Evolutionary conservation across 2,329 filamentous ascomycete genomes (phyloP), one percentile per base, ranked within the genome.

Genomic region (Tympanopsis confertula): DNA sequence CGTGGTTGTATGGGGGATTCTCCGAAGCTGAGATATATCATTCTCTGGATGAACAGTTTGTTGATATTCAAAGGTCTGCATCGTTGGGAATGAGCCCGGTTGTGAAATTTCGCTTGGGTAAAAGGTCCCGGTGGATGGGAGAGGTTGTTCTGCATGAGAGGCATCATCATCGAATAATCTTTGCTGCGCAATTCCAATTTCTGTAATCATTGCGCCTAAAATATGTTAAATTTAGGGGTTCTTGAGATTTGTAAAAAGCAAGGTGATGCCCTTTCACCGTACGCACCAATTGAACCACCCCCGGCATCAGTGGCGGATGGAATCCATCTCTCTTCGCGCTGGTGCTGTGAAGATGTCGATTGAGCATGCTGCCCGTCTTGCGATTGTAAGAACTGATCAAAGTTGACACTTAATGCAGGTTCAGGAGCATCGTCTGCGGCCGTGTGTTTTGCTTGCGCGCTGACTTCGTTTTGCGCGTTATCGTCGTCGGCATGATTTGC

Each of bases 251-350:
- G 10, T 10, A 33, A 33, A 10, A 18, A 17, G 10, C 12, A 10
- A 10, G 10, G 10, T 28, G 24, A 28, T 28, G 30, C 30, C 10
- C 10, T 33, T 28, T 10, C 24, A n/a, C 10, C 24, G n/a, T 10
- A 45, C 54, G 38, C 43, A 56, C 53, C 50, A 44, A 50, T 51
- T 41, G 54, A 55, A 35, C 47, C 51, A 39, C 43, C 47, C 24
- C 49, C 52, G 35, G 42, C 47, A 7, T 49, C 45, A 5, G 44
- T 44, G n/a, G n/a, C n/a, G n/a, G n/a, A n/a, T 12, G 54, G 50
- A 39, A 57, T 53, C 56, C 55, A 58, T 42, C 46, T 48, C 37
- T 57, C 52, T 45, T 57, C 56, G 19, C 51, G 50, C 36, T 44
- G 50, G 38, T 51, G 51, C 39, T 59, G 56, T 5, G 54, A 57